These are phyloP conservation scores for Chlorella variabilis DNA, from an alignment of 163 green algal species.

Conservation along the genomic window DNA sequence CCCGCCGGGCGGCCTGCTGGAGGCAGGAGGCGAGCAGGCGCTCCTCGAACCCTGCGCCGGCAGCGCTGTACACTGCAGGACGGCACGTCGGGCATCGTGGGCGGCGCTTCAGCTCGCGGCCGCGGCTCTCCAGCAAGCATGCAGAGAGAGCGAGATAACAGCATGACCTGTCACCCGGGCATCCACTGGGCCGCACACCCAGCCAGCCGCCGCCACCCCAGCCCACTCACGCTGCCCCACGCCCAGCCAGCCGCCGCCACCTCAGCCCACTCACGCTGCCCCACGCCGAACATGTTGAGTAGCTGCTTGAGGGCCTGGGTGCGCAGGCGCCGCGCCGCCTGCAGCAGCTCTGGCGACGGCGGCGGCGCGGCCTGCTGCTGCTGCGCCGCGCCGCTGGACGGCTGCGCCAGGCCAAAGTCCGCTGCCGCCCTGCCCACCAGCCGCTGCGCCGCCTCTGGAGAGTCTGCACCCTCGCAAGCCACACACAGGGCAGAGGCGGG, in stretches of 20 bases:
- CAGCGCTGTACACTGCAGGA: slow-evolving; percentile 32
- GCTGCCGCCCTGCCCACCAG: slow-evolving; percentile 28
- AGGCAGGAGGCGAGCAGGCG: not conserved
- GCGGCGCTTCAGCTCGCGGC: no score
- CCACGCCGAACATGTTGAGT: slow-evolving; percentile 35
- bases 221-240: no score
- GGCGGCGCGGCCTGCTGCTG: not conserved
- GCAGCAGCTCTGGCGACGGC: not conserved
- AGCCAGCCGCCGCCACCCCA: no score
- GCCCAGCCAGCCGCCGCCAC: no score
- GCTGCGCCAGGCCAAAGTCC: slow-evolving; percentile 14
- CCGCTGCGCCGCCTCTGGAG: slow-evolving; percentile 19
- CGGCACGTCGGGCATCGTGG: no score
- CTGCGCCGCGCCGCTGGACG: not conserved
- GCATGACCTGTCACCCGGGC: no score
- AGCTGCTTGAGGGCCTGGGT: slow-evolving; percentile 30
- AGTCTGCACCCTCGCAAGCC: no score
- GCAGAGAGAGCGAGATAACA: no score
- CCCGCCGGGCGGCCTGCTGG: not conserved
- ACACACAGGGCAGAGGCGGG: no score
- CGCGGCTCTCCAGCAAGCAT: no score
- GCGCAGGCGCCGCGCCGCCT: slow-evolving; percentile 9
- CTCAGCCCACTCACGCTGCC: slow-evolving; percentile 18
- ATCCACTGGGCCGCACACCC: no score
- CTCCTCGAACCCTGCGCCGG: slow-evolving; percentile 1